A percentile compares a stretch with the other conserved stretches of the same genome.
Conservation (phyloP, 192 early-diverging fungal genomes). For the Linnemannia hyalina region DNA sequence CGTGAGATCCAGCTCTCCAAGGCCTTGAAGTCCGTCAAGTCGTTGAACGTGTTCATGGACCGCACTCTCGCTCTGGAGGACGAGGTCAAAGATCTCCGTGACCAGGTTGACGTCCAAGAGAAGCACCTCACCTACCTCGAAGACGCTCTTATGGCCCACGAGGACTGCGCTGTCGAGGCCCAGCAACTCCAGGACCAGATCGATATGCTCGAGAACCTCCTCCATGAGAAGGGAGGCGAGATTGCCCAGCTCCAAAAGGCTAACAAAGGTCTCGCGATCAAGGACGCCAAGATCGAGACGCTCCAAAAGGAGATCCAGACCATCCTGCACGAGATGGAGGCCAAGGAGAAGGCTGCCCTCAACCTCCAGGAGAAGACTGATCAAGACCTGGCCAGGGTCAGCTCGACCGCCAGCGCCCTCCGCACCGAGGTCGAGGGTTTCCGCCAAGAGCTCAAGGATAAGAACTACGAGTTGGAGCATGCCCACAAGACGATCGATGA, state of each 20-base stretch:
- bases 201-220: slow-evolving; percentile 3
- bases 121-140: slow-evolving; percentile 46
- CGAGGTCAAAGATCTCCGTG: slow-evolving; percentile 29
- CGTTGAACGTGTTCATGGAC: not conserved
- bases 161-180: slow-evolving; percentile 13
- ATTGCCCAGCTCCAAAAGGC: slow-evolving; percentile 4
- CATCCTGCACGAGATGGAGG: slow-evolving; percentile 10
- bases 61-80: slow-evolving; percentile 10
- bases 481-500: slow-evolving; percentile 12
- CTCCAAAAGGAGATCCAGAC: slow-evolving; percentile 19
- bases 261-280: not conserved
- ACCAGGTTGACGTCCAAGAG: slow-evolving; percentile 30
- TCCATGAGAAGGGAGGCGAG: slow-evolving; percentile 18
- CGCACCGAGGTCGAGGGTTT: slow-evolving; percentile 28
- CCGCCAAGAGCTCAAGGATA: slow-evolving; percentile 20
- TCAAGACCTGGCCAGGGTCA: slow-evolving; percentile 23
- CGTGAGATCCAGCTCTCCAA: slow-evolving; percentile 18
- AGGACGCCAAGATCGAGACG: slow-evolving; percentile 10
- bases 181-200: slow-evolving; percentile 24
- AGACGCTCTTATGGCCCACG: slow-evolving; percentile 22
- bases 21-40: not conserved
- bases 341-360: not conserved
- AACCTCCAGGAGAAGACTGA: slow-evolving; percentile 16
- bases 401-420: slow-evolving; percentile 28
- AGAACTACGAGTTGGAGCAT: slow-evolving; percentile 2